Conservation (phyloP, 495 filamentous ascomycete genomes). For the Stereocaulon alpinum region DNA sequence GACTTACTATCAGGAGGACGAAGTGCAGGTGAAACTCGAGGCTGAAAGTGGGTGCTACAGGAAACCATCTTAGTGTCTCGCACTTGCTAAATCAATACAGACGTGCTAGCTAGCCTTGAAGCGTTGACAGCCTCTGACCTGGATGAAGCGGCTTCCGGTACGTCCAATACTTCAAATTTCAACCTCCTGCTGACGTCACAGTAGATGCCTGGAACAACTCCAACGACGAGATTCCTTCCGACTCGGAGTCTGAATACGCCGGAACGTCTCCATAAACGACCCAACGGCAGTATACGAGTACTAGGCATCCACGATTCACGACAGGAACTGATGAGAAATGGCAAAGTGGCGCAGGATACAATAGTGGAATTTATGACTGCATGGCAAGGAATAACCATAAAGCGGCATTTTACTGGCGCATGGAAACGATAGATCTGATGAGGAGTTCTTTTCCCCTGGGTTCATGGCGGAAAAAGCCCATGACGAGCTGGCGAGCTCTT, state of each 20-base stretch:
- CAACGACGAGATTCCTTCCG: constrained; percentile 18
- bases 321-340: not conserved
- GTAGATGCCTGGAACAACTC: constrained; percentile 17
- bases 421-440: constrained; percentile 8
- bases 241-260: constrained; percentile 19
- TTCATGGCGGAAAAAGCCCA: not conserved
- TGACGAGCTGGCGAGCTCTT: constrained; percentile 6
- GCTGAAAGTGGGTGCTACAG: constrained; percentile 30
- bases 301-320: not conserved
- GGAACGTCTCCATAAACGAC: constrained; percentile 10
- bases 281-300: not conserved
- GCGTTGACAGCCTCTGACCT: constrained; percentile 19
- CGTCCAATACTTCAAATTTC: not conserved
- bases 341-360: constrained; percentile 1
- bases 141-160: constrained; percentile 21
- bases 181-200: constrained; percentile 1
- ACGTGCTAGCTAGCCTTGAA: constrained; percentile 9
- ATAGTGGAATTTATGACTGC: not conserved
- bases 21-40: constrained; percentile 27
- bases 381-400: constrained; percentile 2
- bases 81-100: constrained; percentile 14
- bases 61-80: not conserved
- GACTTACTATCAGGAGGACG: constrained; percentile 36
- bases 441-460: not conserved
- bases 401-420: constrained; percentile 12